Percentiles rank a stretch among this genome's conserved stretches.
Evolutionary conservation across 2,329 filamentous ascomycete species (phyloP).

Genomic region (Penicillium hordei): DNA sequence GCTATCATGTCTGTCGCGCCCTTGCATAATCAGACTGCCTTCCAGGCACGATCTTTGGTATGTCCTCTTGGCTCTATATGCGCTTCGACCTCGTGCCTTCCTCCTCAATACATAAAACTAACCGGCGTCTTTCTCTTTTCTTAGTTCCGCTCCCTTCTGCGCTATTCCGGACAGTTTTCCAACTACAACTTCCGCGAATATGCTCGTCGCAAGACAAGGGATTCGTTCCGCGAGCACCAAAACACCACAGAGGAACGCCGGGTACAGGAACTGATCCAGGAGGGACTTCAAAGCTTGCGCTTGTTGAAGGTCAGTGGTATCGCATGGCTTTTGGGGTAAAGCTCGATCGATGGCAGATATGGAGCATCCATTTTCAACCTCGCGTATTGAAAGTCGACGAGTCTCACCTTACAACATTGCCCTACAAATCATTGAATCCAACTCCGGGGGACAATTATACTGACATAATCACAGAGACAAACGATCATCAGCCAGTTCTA

Average conservation of each 20-base stretch:
- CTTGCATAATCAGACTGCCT: slow-evolving; percentile 45
- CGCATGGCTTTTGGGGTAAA: neutral
- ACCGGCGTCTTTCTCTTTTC: neutral
- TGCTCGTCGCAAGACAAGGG: slow-evolving; percentile 82
- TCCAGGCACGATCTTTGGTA: slow-evolving; percentile 51
- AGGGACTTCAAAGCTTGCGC: slow-evolving; percentile 82
- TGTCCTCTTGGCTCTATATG: slow-evolving; percentile 15
- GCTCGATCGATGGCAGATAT: slow-evolving; percentile 1
- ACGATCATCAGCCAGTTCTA: slow-evolving; percentile 93
- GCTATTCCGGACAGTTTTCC: slow-evolving; percentile 81
- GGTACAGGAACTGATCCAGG: slow-evolving; percentile 86
- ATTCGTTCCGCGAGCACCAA: slow-evolving; percentile 83
- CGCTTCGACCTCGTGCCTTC: neutral
- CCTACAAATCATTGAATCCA: neutral
- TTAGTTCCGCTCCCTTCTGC: slow-evolving; percentile 88
- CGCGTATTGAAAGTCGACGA: neutral
- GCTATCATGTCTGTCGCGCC: slow-evolving; percentile 46
- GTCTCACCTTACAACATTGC: neutral
- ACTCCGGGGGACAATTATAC: slow-evolving; percentile 4
- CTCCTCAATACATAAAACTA: neutral
- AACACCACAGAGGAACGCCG: slow-evolving; percentile 68
- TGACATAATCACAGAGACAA: slow-evolving; percentile 72
- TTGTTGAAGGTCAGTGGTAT: slow-evolving; percentile 73
- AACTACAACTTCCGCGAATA: slow-evolving; percentile 99
- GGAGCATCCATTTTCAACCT: neutral